phyloP scores from a whole-genome alignment of 805 yeast genomes.

The Metschnikowia henanensis region DNA sequence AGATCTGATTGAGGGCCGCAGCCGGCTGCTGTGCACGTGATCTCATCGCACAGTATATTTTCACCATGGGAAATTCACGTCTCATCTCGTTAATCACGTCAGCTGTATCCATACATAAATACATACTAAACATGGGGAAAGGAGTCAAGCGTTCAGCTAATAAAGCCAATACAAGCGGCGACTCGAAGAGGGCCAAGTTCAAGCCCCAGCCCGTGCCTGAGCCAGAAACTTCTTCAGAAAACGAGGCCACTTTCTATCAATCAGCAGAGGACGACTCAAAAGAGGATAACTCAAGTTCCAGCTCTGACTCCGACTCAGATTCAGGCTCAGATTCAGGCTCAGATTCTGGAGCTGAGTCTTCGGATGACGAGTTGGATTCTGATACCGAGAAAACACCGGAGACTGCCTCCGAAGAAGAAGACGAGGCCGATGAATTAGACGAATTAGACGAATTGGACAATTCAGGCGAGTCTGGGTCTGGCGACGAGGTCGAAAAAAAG shows the following conservation, averaged over 20 bases:
- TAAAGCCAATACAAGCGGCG: slow-evolving; percentile 15
- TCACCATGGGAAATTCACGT: too few relatives aligned
- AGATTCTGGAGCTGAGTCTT: slow-evolving; percentile 2
- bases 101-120: too few relatives aligned
- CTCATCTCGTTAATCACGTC: too few relatives aligned
- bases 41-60: slow-evolving; percentile 19
- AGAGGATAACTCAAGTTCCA: slow-evolving; percentile 14
- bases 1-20: too few relatives aligned
- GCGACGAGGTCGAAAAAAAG: slow-evolving; percentile 20
- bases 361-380: slow-evolving; percentile 16
- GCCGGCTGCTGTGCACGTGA: slow-evolving; percentile 16
- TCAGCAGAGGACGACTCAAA: slow-evolving; percentile 18
- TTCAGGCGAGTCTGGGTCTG: slow-evolving; percentile 14
- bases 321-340: slow-evolving; percentile 2
- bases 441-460: slow-evolving; percentile 25
- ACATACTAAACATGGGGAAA: slow-evolving; percentile 19
- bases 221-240: slow-evolving; percentile 19
- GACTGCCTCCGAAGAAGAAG: slow-evolving; percentile 25
- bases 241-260: slow-evolving; percentile 26
- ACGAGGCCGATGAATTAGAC: slow-evolving; percentile 30
- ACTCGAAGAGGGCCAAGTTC: slow-evolving; percentile 24
- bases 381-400: slow-evolving; percentile 17
- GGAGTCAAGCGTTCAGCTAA: slow-evolving; percentile 33
- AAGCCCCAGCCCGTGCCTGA: slow-evolving; percentile 26
- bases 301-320: slow-evolving; percentile 8